Base-by-base conservation (phyloP, 2,329 filamentous ascomycete species). In the Dryadomyces quercus-mongolicae region DNA sequence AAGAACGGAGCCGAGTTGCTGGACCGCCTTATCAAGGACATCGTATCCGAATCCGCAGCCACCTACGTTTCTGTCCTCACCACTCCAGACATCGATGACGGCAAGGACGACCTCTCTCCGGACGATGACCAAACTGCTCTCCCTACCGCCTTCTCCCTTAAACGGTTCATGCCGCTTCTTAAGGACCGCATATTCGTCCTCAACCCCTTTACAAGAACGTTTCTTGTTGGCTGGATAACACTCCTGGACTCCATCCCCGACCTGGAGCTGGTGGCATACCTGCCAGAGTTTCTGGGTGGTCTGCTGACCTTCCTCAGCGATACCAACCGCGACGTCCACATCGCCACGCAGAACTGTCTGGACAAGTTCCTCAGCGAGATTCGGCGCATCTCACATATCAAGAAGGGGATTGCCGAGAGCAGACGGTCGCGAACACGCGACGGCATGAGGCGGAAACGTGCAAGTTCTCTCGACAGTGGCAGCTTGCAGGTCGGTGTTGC, bases 1-100 rank as follows among this genome's bases (percentile, higher is more conserved):
- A 98, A 98, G 70, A 98, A 98, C 65, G 93, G 93, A 31, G 93
- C 93, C 21, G 93, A 98, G 67, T 78, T 98, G 50, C 78, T 98
- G 9, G 93, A 98, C 70, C 86, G 93, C 34, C 77, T 98, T 49
- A 84, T 98, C 64, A 96, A 96, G 69, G 91, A 97, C 63, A 95
- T 97, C 57, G 90, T 97, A 3, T 87, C 91, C 2, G 92, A 97
- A 69, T 95, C 91, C 6, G 91, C 92, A 15, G 88, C 92, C 46
- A 93, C 90, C 5, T 98, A 98, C 67, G 84, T 97, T 7, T 97
- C 93, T 0, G 80, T 96, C 10, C 73, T 98, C 22, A 86, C 94
- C 59, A 61, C 63, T 77, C 61, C 70, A 0, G 70, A 68, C 2
- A 68, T 68, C 10, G 49, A 55, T 18, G 38, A 49, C 9, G 25